phyloP scores from a whole-genome alignment of 2,329 filamentous ascomycete species.

The Colletotrichum acutatum region DNA sequence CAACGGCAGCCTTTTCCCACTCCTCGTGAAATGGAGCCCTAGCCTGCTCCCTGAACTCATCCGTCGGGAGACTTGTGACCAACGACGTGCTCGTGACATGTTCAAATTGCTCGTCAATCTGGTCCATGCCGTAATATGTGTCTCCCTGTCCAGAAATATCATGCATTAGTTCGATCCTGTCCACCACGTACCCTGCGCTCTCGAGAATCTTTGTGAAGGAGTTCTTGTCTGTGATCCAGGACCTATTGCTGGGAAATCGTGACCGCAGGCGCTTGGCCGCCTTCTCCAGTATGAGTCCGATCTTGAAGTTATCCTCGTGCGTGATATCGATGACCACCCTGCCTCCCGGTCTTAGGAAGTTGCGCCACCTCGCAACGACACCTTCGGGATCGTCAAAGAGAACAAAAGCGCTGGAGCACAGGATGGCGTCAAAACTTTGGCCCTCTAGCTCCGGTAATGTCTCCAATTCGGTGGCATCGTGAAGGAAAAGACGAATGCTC shows the following conservation, averaged over 20 bases:
- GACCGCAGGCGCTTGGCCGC: constrained; percentile 40
- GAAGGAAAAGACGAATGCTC: constrained; percentile 37
- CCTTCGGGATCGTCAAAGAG: constrained; percentile 42
- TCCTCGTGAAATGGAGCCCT: constrained; percentile 44
- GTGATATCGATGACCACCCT: constrained; percentile 46
- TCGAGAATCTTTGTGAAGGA: constrained; percentile 44
- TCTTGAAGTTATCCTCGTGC: constrained; percentile 43
- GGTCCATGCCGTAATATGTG: constrained; percentile 38
- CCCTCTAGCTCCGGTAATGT: constrained; percentile 36
- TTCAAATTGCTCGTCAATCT: constrained; percentile 45
- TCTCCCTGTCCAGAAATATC: constrained; percentile 39
- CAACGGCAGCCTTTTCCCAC: constrained; percentile 43
- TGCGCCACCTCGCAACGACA: constrained; percentile 43
- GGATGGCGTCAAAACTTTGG: constrained; percentile 43
- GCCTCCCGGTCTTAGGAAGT: constrained; percentile 42
- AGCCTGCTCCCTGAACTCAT: constrained; percentile 40
- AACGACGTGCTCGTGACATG: constrained; percentile 38
- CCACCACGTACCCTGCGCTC: constrained; percentile 41
- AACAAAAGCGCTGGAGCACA: constrained; percentile 49
- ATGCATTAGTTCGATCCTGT: constrained; percentile 42
- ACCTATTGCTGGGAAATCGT: constrained; percentile 42
- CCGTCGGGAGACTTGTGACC: constrained; percentile 33
- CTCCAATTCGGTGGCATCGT: constrained; percentile 43
- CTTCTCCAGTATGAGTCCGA: constrained; percentile 42
- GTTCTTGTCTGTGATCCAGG: constrained; percentile 43